A percentile compares a stretch with the other conserved stretches of the same genome.
Evolutionary conservation across 2,329 filamentous ascomycete species (phyloP).

Genomic region (Neurospora sp.): DNA sequence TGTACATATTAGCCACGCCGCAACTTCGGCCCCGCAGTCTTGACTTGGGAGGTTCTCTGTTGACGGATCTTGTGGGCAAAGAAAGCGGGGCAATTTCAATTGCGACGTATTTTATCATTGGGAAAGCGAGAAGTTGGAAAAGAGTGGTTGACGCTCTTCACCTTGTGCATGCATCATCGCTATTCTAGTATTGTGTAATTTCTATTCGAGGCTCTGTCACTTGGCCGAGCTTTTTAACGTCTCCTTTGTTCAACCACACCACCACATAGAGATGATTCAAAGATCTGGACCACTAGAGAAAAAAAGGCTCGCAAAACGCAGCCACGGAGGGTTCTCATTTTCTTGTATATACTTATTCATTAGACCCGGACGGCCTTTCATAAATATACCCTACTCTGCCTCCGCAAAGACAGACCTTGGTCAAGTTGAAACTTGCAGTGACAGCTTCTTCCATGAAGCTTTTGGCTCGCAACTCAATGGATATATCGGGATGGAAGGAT

Average conservation of each 20-base stretch:
- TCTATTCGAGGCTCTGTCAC: constrained; percentile 15
- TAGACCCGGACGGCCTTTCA: neutral
- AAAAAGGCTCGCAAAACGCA: neutral
- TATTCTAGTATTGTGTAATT: constrained; percentile 31
- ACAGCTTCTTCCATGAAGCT: neutral
- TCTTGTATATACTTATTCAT: neutral
- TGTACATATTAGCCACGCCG: neutral
- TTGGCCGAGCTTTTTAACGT: constrained; percentile 2
- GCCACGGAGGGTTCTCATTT: neutral
- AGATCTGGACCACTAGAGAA: neutral
- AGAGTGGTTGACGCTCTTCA: constrained; percentile 6
- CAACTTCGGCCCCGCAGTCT: neutral
- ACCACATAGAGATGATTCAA: neutral
- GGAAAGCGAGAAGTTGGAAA: constrained; percentile 1
- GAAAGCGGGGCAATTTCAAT: neutral
- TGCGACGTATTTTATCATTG: constrained; percentile 2
- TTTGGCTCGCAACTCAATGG: neutral
- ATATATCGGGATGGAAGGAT: neutral
- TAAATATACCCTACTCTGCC: neutral
- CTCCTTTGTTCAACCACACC: constrained; percentile 1
- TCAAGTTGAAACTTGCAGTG: neutral
- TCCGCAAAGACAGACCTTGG: neutral
- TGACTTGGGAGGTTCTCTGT: constrained; percentile 3
- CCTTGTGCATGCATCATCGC: constrained; percentile 4
- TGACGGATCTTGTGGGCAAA: neutral